Base-by-base conservation (phyloP, 1,284 basidiomycete genomes). In the Kalmanozyma brasiliensis region DNA sequence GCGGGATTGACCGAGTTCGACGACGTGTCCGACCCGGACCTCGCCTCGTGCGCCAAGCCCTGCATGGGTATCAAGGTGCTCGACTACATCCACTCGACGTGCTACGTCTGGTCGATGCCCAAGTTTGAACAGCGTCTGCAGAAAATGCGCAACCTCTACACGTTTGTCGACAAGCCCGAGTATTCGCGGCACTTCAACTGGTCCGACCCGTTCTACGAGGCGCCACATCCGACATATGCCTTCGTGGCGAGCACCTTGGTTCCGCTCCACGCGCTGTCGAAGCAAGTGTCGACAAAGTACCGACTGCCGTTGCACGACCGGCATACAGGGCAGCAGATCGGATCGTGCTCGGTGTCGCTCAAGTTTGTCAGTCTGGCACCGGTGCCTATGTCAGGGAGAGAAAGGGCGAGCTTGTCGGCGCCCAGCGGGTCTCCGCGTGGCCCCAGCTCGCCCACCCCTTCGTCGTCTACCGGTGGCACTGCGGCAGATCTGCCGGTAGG, bases 141-240 rank as follows among this genome's bases (percentile, higher is more conserved):
- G 66, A 90, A 92, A 70, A 98, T 98, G 94, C 90, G 93, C 42
- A 95, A 95, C 79, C 85, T 95, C 30, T 92, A 90, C 19, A 89
- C 89, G n/a, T 93, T 94, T 82, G 91, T 94, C 74, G 91, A 94
- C 82, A 89, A 91, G 53, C 94, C 95, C 7, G 91, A 91, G 13
- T 95, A 78, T 36, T 73, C 73, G 35, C 69, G 66, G 36, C 94
- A 98, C 82, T 95, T 98, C 83, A 91, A 92, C 35, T 90, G 91
- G 34, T 90, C 93, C 68, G 92, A 94, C 81, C 91, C 93, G 1
- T 98, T 98, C 84, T 94, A 92, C 83, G 76, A 79, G 49, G 38
- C 57, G 4, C 67, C 90, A 66, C 94, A 91, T 81, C 71, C 76
- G 2, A 36, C 61, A 0, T 78, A 64, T 46, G 65, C 62, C 10